Base-by-base conservation (phyloP, 768 basidiomycete species). In the Amanita subjunquillea region DNA sequence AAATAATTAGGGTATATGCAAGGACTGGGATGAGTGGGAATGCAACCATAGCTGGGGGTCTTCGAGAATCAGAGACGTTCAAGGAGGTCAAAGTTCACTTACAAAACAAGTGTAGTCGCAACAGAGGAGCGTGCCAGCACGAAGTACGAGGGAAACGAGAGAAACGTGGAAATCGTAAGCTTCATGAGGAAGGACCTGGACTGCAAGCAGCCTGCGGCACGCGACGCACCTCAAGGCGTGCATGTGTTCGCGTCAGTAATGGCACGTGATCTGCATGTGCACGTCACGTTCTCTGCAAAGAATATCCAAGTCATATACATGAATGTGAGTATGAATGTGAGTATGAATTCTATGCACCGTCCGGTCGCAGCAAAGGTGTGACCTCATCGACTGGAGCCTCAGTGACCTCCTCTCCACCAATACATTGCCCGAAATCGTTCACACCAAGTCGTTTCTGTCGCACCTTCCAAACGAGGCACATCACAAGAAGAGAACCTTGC, bases 381-480 rank as follows among this genome's bases (percentile, higher is more conserved):
- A 7, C 9, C 36, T 46, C 51, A 17, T 42, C n/a, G 4, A 23
- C 27, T 13, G 41, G 3, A 3, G 32, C 20, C 20, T 51, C 25
- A 9, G 29, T 23, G n/a, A 12, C n/a, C 2, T 15, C 6, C 23
- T 9, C 30, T 30, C 4, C 23, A 5, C 10, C 47, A 48, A 58
- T 34, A 1, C 82, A 77, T 37, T 76, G 72, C 1, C 94, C 94
- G 60, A 96, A 98, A 67, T 97, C 94, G 62, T 97, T 91, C 47
- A 97, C 78, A 13, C 80, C 79, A 15, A 90, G 75, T 37, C 72
- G 69, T 46, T 67, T 73, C 62, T 98, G 94, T 12, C 94, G 78
- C 32, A 79, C 57, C 66, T 86, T 91, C 88, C 91, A 98, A 6
- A 75, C 58, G 9, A 96, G 63, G 61, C 96, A 99, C 82, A 98